These are phyloP conservation scores for Isabelozyma rhagii DNA, from an alignment of 805 yeast genomes.

Conservation along the genomic window DNA sequence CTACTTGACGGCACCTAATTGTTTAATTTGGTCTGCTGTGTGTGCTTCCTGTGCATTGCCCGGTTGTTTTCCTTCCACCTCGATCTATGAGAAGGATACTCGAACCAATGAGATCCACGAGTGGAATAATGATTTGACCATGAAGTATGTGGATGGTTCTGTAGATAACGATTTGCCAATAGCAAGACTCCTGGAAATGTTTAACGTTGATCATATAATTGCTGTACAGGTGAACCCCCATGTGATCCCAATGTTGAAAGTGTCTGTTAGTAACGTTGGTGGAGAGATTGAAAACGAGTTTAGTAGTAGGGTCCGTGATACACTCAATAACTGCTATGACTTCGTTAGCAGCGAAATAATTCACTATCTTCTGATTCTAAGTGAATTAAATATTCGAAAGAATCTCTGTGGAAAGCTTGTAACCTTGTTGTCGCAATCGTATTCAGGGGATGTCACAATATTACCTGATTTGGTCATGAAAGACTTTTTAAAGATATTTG, in stretches of 20 bases:
- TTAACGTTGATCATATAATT: constrained; percentile 93
- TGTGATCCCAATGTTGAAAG: constrained; percentile 79
- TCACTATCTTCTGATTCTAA: constrained; percentile 69
- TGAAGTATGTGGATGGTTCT: constrained; percentile 91
- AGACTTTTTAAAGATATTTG: constrained; percentile 62
- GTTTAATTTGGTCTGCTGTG: constrained; percentile 81
- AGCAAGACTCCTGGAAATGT: constrained; percentile 89
- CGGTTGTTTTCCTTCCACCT: constrained; percentile 81
- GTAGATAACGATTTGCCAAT: constrained; percentile 94
- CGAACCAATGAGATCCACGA: constrained; percentile 68
- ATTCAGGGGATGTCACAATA: constrained; percentile 92
- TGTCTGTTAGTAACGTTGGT: constrained; percentile 65
- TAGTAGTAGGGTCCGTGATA: constrained; percentile 51
- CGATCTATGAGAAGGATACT: constrained; percentile 79
- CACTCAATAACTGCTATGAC: constrained; percentile 53
- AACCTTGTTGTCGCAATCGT: constrained; percentile 78
- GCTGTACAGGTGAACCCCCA: constrained; percentile 98
- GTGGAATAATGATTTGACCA: constrained; percentile 74
- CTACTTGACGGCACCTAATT: constrained; percentile 77
- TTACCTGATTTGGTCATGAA: constrained; percentile 66
- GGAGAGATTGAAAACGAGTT: constrained; percentile 64
- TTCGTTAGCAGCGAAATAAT: constrained; percentile 66
- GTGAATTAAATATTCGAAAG: constrained; percentile 74
- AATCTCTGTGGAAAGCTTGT: constrained; percentile 70
- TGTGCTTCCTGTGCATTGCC: constrained; percentile 96